These are phyloP conservation scores for Cytospora paraplurivora DNA, from an alignment of 2,329 filamentous ascomycete genomes.

Conservation along the genomic window DNA sequence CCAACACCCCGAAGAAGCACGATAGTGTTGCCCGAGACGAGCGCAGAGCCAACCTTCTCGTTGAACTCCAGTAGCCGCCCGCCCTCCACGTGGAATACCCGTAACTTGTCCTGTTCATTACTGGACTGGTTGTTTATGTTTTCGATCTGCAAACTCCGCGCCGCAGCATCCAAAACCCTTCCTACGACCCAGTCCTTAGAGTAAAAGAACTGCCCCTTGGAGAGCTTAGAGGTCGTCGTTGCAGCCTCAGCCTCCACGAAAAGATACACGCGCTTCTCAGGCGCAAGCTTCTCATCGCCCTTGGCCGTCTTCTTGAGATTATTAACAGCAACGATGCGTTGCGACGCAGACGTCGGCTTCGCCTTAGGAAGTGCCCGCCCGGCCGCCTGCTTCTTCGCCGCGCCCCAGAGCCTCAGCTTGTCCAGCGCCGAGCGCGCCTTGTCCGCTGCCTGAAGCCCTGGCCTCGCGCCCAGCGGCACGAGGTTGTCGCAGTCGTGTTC, in stretches of 20 bases:
- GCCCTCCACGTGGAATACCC: slow-evolving; percentile 92
- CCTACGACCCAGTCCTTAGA: slow-evolving; percentile 88
- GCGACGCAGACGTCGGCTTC: slow-evolving; percentile 63
- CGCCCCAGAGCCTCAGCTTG: slow-evolving; percentile 78
- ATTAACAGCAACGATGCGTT: slow-evolving; percentile 70
- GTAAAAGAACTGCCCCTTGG: slow-evolving; percentile 80
- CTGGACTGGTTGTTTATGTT: slow-evolving; percentile 81
- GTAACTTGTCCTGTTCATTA: slow-evolving; percentile 75
- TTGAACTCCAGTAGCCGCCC: slow-evolving; percentile 84
- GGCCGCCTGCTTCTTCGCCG: slow-evolving; percentile 69
- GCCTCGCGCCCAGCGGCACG: slow-evolving; percentile 55
- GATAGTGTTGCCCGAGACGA: slow-evolving; percentile 85
- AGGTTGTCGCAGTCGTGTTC: slow-evolving; percentile 86
- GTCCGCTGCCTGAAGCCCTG: slow-evolving; percentile 54
- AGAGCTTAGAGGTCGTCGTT: slow-evolving; percentile 80
- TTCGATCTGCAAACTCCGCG: slow-evolving; percentile 73
- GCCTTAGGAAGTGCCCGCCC: slow-evolving; percentile 61
- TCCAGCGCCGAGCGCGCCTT: slow-evolving; percentile 75
- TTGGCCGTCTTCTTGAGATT: slow-evolving; percentile 85
- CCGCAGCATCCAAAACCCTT: slow-evolving; percentile 75
- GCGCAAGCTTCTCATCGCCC: slow-evolving; percentile 78
- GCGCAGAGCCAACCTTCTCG: slow-evolving; percentile 75
- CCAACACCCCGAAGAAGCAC: slow-evolving; percentile 86
- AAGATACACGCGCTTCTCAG: slow-evolving; percentile 86
- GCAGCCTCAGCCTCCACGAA: slow-evolving; percentile 88